These are phyloP conservation scores for Pezicula neosporulosa DNA, from an alignment of 2,329 filamentous ascomycete genomes.

Conservation along the genomic window DNA sequence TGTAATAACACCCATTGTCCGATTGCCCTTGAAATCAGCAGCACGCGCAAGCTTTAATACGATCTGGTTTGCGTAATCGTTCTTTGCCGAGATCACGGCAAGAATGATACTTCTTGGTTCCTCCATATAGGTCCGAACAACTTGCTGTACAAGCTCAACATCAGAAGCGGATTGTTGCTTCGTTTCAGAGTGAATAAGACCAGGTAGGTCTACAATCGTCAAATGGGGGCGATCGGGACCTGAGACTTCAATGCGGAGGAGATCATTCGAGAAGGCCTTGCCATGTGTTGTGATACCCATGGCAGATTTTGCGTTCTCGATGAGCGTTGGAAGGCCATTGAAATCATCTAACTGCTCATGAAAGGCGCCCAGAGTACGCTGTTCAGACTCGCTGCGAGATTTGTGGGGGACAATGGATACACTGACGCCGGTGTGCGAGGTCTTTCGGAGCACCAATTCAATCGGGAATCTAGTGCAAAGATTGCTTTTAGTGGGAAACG, in stretches of 20 bases:
- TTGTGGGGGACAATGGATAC: constrained; percentile 17
- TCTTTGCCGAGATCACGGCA: constrained; percentile 52
- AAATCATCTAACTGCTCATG: constrained; percentile 15
- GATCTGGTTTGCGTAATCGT: constrained; percentile 58
- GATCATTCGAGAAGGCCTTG: constrained; percentile 24
- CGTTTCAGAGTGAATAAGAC: constrained; percentile 48
- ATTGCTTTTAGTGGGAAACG: constrained; percentile 34
- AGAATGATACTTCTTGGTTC: constrained; percentile 52
- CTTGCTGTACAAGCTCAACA: constrained; percentile 38
- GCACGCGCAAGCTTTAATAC: constrained; percentile 47
- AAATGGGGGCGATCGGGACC: constrained; percentile 40
- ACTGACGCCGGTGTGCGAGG: constrained; percentile 4
- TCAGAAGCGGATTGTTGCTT: constrained; percentile 42
- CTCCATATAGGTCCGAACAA: constrained; percentile 52
- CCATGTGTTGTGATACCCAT: constrained; percentile 11
- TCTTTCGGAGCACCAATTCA: constrained; percentile 32
- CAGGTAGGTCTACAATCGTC: constrained; percentile 57
- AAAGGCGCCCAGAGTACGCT: constrained; percentile 11
- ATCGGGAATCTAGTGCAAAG: constrained; percentile 41
- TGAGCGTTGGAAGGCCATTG: constrained; percentile 11
- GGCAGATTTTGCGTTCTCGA: constrained; percentile 17
- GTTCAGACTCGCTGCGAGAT: constrained; percentile 12
- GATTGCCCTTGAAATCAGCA: constrained; percentile 30
- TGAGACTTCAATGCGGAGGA: constrained; percentile 17
- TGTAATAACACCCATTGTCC: constrained; percentile 48